Base-by-base conservation (phyloP, 2,329 filamentous ascomycete genomes). In the Penicillium sp. region DNA sequence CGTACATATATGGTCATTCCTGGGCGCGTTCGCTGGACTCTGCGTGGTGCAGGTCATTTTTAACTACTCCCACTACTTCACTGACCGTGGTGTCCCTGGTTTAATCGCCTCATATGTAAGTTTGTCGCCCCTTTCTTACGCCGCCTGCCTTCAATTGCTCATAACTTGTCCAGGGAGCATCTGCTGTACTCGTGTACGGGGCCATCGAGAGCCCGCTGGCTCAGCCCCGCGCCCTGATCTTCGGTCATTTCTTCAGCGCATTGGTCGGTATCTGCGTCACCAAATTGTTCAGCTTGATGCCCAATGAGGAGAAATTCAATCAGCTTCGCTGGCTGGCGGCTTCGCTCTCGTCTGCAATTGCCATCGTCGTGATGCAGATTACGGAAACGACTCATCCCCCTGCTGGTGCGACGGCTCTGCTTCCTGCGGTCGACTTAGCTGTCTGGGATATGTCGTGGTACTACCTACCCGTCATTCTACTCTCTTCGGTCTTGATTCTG, bases 21-120 rank as follows among this genome's bases (percentile, higher is more conserved):
- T 64, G 9, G 38, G 59, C 1, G 55, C 60, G 10, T 64, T 64
- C 35, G 58, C 55, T 34, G 60, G 60, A 22, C 55, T 64, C 7
- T 60, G 50, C 7, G 54, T 59, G 4, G 2, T 62, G 9, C 60
- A 63, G 39, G 54, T 33, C 3, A 29, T 64, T 30, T 64, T 63
- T 25, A 61, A 63, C 34, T 61, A 64, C 28, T 61, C 61, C 2
- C 18, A 16, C 25, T 45, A 37, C 12, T 37, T 45, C 33, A 30
- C 29, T 37, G 25, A 16, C 35, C 33, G 42, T 29, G 33, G 33
- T 10, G 42, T 30, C 8, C 42, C 42, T 2, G 42, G 33, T 9
- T 12, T 37, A 16, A n/a, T 45, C 33, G 42, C 42, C 25, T 44
- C 41, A 11, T 44, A 19, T 29, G 41, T 44, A 3, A 14, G 41